Evolutionary conservation across 257 asterid genomes (phyloP), one percentile per base, ranked within the genome.

Genomic region (Verbena officinalis): DNA sequence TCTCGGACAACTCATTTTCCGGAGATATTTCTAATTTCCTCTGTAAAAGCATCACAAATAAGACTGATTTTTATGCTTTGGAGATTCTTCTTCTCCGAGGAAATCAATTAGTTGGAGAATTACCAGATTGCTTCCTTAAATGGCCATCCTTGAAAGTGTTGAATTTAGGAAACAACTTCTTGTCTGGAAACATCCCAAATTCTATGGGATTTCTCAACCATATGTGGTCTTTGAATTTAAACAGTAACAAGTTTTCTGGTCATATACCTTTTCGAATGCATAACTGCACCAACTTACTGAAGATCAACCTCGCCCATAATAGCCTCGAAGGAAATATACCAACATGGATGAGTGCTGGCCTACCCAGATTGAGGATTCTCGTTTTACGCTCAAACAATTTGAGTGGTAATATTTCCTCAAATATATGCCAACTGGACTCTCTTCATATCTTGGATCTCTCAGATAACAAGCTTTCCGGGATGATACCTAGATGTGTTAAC

Each of bases 381-480:
- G 65, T 67, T 31, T 57, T 78, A 5, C 69, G 71, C 52, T 65
- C 77, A 13, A 70, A 78, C 59, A 66, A 60, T 31, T 70, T 78
- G 30, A 46, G 50, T 24, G 77, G 83, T 23, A 21, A 42, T 19
- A 57, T 78, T 56, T 23, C 77, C 51, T 31, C 57, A 1, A 11
- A 21, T 19, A 33, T 73, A 15, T 78, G 77, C 19, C 22, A 54
- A 17, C 72, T 78, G 2, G 30, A 16, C 5, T 31, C 48, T 17
- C 63, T 78, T 24, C 79, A 65, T 38, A 53, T 78, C n/a, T 55
- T 78, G 59, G 76, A 73, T 53, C 52, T 73, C 16, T 68, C 83
- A 9, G 27, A 59, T 24, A 74, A 74, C 40, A 45, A 17, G 7
- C 9, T 78, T 34, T 61, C 43, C 13, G 80, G 83, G 49, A 38